Percentiles rank a stretch among this genome's conserved stretches.
Evolutionary conservation across 2,329 filamentous ascomycete genomes (phyloP).

Genomic region (Ophidiomyces ophidiicola): DNA sequence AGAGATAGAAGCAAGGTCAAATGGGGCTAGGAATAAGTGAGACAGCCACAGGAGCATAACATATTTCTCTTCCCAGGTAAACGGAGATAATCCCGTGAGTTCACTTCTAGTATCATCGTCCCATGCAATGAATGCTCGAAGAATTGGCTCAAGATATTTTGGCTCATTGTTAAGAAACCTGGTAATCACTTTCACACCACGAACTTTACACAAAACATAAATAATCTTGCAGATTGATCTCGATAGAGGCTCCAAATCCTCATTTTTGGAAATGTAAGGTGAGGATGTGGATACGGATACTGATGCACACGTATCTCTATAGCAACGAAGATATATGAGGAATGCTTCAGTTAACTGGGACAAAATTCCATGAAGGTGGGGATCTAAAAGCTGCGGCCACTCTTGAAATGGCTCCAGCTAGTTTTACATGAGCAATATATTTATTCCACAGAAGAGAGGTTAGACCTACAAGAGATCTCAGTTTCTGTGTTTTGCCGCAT

Average conservation of each 20-base stretch:
- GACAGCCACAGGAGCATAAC: slow-evolving; percentile 78
- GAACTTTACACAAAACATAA: slow-evolving; percentile 87
- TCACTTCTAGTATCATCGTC: slow-evolving; percentile 19
- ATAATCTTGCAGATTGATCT: slow-evolving; percentile 65
- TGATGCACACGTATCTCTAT: slow-evolving; percentile 31
- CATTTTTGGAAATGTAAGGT: slow-evolving; percentile 20
- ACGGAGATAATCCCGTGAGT: slow-evolving; percentile 21
- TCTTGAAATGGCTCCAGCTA: slow-evolving; percentile 84
- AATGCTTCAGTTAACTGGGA: slow-evolving; percentile 65
- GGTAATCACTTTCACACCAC: slow-evolving; percentile 83
- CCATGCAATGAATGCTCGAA: slow-evolving; percentile 59
- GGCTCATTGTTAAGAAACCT: slow-evolving; percentile 86
- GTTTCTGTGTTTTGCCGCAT: slow-evolving; percentile 27
- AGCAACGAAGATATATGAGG: slow-evolving; percentile 47
- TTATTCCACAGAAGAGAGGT: not conserved
- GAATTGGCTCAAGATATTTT: slow-evolving; percentile 66
- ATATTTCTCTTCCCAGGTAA: slow-evolving; percentile 82
- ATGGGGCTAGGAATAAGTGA: slow-evolving; percentile 71
- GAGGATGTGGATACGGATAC: slow-evolving; percentile 20
- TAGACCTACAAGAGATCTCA: slow-evolving; percentile 30
- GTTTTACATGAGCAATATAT: not conserved
- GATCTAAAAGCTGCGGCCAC: slow-evolving; percentile 83
- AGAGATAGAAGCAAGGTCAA: slow-evolving; percentile 80
- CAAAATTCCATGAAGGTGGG: slow-evolving; percentile 63
- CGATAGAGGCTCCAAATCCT: slow-evolving; percentile 41